A percentile compares a stretch with the other conserved stretches of the same genome.
These are phyloP conservation scores for Agrocybe chaxingu DNA, from an alignment of 768 basidiomycete species.

Conservation along the genomic window DNA sequence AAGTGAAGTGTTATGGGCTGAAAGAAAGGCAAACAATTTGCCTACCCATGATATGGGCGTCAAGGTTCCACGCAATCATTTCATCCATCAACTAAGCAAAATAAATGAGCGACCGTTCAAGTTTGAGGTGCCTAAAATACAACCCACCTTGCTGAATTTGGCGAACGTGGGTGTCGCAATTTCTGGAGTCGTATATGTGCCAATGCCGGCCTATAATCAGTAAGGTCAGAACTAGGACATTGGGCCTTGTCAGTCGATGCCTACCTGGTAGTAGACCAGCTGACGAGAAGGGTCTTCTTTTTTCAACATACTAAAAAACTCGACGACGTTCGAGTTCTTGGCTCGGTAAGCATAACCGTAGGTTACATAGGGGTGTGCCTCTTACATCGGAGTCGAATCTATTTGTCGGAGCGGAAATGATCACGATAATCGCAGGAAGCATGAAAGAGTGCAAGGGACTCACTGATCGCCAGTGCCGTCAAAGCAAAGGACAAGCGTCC, in stretches of 20 bases:
- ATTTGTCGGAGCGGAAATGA: background rate
- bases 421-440: background rate
- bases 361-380: background rate
- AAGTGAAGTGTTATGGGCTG: background rate
- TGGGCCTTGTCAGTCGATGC: background rate
- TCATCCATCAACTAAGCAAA: constrained; percentile 35
- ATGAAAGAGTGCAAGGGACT: background rate
- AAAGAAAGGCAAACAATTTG: background rate
- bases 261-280: constrained; percentile 34
- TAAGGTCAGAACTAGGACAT: background rate
- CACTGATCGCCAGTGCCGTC: constrained; percentile 51
- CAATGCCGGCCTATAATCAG: constrained; percentile 44
- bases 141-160: constrained; percentile 35
- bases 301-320: constrained; percentile 31
- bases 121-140: background rate
- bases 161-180: constrained; percentile 39
- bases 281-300: constrained; percentile 34
- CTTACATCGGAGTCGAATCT: constrained; percentile 21
- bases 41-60: constrained; percentile 49
- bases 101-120: background rate
- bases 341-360: background rate
- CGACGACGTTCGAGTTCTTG: constrained; percentile 40
- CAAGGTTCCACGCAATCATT: constrained; percentile 44
- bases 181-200: constrained; percentile 43
- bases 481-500: constrained; percentile 55